A percentile compares a stretch with the other conserved stretches of the same genome.
Conservation (phyloP, 257 asterid genomes). For the Gynochthodes officinalis region DNA sequence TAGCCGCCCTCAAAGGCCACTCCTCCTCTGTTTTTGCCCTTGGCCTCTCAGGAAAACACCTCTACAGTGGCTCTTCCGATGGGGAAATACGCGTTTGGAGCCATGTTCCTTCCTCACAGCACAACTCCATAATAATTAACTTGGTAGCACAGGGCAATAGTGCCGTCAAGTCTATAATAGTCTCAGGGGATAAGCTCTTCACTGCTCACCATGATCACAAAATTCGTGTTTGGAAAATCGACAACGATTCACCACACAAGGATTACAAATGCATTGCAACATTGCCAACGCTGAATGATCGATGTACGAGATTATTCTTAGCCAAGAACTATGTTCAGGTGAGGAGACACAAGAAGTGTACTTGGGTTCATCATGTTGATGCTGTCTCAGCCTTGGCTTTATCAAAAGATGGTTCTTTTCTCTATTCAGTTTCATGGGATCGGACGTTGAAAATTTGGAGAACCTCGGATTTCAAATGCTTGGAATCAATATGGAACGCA, state of each 20-base stretch:
- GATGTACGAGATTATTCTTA: conserved; percentile 40
- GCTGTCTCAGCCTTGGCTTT: conserved; percentile 57
- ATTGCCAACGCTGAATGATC: conserved; percentile 55
- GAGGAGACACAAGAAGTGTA: conserved; percentile 53
- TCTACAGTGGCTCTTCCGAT: conserved; percentile 56
- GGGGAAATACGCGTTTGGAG: conserved; percentile 54
- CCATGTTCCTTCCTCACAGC: conserved; percentile 16
- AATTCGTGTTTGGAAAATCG: conserved; percentile 70
- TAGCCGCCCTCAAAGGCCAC: conserved; percentile 52
- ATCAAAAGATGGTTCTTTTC: conserved; percentile 38
- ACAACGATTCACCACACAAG: conserved; percentile 7
- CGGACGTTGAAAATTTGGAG: conserved; percentile 71
- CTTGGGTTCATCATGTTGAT: conserved; percentile 88
- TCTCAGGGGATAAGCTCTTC: conserved; percentile 46
- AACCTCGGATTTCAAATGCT: conserved; percentile 59
- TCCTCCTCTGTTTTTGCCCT: conserved; percentile 49
- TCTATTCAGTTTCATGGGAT: conserved; percentile 89
- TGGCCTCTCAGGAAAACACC: conserved; percentile 47
- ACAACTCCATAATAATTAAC: not conserved
- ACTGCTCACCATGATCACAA: conserved; percentile 70
- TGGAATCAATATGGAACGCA: conserved; percentile 64
- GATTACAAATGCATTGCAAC: conserved; percentile 40
- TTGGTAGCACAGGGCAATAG: conserved; percentile 29
- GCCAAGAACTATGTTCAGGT: conserved; percentile 55
- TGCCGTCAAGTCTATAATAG: conserved; percentile 43